Conservation (phyloP, 345 rosid species). For the Bruguiera parviflora region DNA sequence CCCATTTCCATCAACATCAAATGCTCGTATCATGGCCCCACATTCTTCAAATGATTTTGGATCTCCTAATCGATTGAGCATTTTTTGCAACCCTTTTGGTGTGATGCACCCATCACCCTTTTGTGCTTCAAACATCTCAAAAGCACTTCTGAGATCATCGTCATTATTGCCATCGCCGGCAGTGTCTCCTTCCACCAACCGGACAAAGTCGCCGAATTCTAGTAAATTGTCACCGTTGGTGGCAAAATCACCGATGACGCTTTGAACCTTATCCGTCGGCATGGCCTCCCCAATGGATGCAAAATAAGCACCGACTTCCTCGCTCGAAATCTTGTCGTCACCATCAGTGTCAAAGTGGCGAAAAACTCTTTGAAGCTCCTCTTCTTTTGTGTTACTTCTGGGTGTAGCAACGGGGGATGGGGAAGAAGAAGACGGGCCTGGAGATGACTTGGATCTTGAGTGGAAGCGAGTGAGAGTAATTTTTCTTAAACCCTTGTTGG, state of each 20-base stretch:
- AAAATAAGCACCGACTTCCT: constrained; percentile 28
- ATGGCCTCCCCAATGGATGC: constrained; percentile 26
- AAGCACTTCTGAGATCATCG: constrained; percentile 30
- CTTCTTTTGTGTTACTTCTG: background rate
- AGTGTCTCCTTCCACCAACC: constrained; percentile 16
- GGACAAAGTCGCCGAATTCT: constrained; percentile 27
- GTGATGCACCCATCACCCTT: constrained; percentile 29
- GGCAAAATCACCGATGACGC: constrained; percentile 22
- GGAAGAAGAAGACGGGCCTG: background rate
- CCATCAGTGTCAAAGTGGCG: constrained; percentile 21
- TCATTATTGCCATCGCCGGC: background rate
- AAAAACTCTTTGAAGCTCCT: constrained; percentile 24
- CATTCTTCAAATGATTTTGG: constrained; percentile 28
- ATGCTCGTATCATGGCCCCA: constrained; percentile 26
- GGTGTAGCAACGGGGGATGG: background rate
- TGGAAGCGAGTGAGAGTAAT: constrained; percentile 5
- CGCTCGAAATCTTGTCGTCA: constrained; percentile 27
- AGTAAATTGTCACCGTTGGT: constrained; percentile 20
- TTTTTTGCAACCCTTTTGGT: constrained; percentile 25
- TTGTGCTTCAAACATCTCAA: constrained; percentile 30
- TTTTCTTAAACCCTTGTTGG: constrained; percentile 12
- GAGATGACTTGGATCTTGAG: constrained; percentile 8
- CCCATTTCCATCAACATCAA: constrained; percentile 39
- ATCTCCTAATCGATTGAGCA: constrained; percentile 24
- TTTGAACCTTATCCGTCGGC: constrained; percentile 9